Conservation (phyloP, 805 yeast genomes). For the Kodamaea lidongshanica region DNA sequence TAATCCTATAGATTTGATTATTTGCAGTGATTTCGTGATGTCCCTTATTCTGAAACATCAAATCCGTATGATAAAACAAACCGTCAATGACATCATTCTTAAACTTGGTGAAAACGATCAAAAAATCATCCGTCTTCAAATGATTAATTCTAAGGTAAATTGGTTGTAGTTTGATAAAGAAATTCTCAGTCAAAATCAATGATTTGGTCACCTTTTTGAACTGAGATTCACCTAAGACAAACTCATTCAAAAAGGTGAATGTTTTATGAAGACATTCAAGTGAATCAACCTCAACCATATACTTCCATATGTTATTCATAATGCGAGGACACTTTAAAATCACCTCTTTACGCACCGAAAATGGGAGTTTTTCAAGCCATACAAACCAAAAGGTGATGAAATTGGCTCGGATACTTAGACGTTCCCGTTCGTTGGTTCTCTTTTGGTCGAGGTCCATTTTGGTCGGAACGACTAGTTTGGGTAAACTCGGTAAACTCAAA, state of each 20-base stretch:
- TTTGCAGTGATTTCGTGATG: slow-evolving; percentile 20
- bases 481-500: slow-evolving; percentile 52
- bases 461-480: slow-evolving; percentile 54
- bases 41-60: slow-evolving; percentile 37
- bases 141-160: slow-evolving; percentile 28
- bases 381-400: slow-evolving; percentile 59
- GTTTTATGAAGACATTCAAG: slow-evolving; percentile 31
- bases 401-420: slow-evolving; percentile 47
- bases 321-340: slow-evolving; percentile 47
- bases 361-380: slow-evolving; percentile 43
- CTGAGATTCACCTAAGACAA: slow-evolving; percentile 51
- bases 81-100: slow-evolving; percentile 47
- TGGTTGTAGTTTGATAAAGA: slow-evolving; percentile 51
- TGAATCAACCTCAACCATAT: slow-evolving; percentile 50
- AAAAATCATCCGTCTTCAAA: slow-evolving; percentile 16
- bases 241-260: slow-evolving; percentile 42
- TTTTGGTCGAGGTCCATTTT: slow-evolving; percentile 32
- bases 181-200: slow-evolving; percentile 72
- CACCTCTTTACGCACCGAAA: slow-evolving; percentile 60
- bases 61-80: slow-evolving; percentile 40
- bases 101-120: slow-evolving; percentile 38
- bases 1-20: slow-evolving; percentile 48
- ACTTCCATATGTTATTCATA: slow-evolving; percentile 63
- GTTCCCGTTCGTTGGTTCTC: slow-evolving; percentile 24
- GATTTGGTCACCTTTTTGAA: slow-evolving; percentile 68